These are phyloP conservation scores for Carex kokanica DNA, from an alignment of 176 grass and related monocot species.

Conservation along the genomic window DNA sequence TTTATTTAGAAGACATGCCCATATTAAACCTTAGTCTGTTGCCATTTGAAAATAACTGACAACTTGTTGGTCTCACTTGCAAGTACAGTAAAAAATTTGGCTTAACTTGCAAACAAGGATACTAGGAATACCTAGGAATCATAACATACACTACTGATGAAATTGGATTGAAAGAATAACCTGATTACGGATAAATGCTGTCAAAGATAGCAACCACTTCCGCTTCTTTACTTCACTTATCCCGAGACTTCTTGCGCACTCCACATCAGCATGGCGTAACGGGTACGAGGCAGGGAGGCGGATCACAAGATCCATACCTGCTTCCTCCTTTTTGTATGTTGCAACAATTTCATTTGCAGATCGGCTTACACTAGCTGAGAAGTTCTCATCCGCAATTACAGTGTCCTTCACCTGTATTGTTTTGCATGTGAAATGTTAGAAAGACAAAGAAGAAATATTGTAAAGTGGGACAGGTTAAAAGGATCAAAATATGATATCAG, in stretches of 20 bases:
- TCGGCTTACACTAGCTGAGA: slow-evolving; percentile 74
- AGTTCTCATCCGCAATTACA: slow-evolving; percentile 70
- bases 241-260: slow-evolving; percentile 76
- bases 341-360: slow-evolving; percentile 81
- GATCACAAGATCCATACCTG: slow-evolving; percentile 91
- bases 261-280: slow-evolving; percentile 83
- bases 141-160: background rate
- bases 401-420: slow-evolving; percentile 64
- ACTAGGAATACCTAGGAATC: background rate
- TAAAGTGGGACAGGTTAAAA: background rate
- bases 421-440: background rate
- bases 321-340: slow-evolving; percentile 97
- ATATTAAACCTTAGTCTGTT: background rate
- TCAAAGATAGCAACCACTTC: slow-evolving; percentile 88
- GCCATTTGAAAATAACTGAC: slow-evolving; percentile 1
- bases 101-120: background rate
- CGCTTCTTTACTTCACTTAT: slow-evolving; percentile 85
- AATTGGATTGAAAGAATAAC: slow-evolving; percentile 24
- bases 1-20: background rate
- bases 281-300: slow-evolving; percentile 77
- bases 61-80: background rate
- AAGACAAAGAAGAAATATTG: background rate
- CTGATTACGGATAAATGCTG: slow-evolving; percentile 78
- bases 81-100: slow-evolving; percentile 11
- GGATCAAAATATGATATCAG: too few species aligned